phyloP scores from a whole-genome alignment of 2,329 filamentous ascomycete species.

The Aureobasidium sp. region DNA sequence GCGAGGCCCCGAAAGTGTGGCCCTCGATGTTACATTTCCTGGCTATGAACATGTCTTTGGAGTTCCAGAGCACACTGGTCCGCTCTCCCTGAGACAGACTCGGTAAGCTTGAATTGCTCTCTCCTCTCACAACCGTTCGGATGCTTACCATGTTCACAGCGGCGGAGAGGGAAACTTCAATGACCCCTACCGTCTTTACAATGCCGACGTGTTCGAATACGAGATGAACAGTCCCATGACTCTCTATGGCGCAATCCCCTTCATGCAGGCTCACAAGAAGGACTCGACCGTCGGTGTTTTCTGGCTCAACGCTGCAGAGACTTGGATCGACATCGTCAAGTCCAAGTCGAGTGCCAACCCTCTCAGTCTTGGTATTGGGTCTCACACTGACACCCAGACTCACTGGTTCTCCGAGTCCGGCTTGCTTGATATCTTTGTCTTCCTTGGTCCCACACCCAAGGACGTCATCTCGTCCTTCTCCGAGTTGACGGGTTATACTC shows the following conservation, averaged over 20 bases:
- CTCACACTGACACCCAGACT: conserved; percentile 71
- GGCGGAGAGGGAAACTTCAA: conserved; percentile 77
- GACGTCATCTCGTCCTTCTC: conserved; percentile 76
- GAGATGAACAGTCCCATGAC: conserved; percentile 97
- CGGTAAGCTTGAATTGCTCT: conserved; percentile 38
- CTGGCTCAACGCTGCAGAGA: conserved; percentile 95
- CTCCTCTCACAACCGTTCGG: background rate
- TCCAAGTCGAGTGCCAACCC: conserved; percentile 65
- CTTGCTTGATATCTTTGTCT: conserved; percentile 84
- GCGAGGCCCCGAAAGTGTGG: conserved; percentile 86
- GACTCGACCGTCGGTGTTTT: conserved; percentile 91
- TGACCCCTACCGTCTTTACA: conserved; percentile 92
- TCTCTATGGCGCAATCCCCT: conserved; percentile 90
- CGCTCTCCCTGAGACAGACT: conserved; percentile 81
- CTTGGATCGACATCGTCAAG: conserved; percentile 93
- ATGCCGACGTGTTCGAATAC: conserved; percentile 96
- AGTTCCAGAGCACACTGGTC: conserved; percentile 85
- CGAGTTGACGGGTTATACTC: conserved; percentile 84
- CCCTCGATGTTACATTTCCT: conserved; percentile 82
- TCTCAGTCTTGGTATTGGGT: conserved; percentile 60
- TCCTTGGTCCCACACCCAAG: conserved; percentile 78
- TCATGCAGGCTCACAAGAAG: conserved; percentile 95
- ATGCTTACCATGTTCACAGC: conserved; percentile 28
- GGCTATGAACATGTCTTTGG: conserved; percentile 90
- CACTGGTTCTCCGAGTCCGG: conserved; percentile 97